Conservation (phyloP, 2,329 filamentous ascomycete genomes). For the Juglanconis juglandina region DNA sequence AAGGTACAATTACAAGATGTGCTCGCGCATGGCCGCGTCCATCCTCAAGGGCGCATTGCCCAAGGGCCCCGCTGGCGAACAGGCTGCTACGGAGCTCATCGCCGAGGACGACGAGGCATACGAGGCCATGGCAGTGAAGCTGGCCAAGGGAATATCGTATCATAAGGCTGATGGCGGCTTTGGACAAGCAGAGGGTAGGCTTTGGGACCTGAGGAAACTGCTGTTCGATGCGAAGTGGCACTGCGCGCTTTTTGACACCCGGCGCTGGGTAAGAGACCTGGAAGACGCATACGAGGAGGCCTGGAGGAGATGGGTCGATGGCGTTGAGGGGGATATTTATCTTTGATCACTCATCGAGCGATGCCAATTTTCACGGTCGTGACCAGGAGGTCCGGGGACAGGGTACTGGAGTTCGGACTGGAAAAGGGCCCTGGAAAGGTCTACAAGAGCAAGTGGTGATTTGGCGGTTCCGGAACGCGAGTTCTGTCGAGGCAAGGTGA, state of each 20-base stretch:
- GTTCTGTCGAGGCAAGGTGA: neutral
- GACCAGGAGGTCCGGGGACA: neutral
- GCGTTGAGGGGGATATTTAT: conserved; percentile 90
- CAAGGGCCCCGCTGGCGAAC: conserved; percentile 60
- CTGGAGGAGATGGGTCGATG: conserved; percentile 83
- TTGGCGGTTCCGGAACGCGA: conserved; percentile 9
- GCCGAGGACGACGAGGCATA: conserved; percentile 77
- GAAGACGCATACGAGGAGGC: conserved; percentile 85
- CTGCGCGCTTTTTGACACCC: conserved; percentile 87
- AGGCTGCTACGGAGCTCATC: conserved; percentile 72
- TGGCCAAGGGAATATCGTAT: conserved; percentile 66
- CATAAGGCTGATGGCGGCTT: conserved; percentile 38
- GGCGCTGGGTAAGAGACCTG: conserved; percentile 83
- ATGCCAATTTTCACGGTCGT: neutral
- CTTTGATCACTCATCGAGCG: conserved; percentile 39
- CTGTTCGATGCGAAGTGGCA: conserved; percentile 81
- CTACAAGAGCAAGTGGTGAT: neutral
- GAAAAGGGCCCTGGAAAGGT: neutral
- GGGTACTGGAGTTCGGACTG: neutral
- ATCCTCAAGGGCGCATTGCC: conserved; percentile 89
- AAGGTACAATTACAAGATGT: conserved; percentile 97
- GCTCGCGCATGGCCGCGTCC: conserved; percentile 93
- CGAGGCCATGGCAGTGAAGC: conserved; percentile 68
- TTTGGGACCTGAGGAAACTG: conserved; percentile 75
- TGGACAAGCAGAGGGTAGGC: conserved; percentile 60